Percentiles rank a stretch among this genome's conserved stretches.
Conservation (phyloP, 306 rosid species). For the Gleditsia sinensis region DNA sequence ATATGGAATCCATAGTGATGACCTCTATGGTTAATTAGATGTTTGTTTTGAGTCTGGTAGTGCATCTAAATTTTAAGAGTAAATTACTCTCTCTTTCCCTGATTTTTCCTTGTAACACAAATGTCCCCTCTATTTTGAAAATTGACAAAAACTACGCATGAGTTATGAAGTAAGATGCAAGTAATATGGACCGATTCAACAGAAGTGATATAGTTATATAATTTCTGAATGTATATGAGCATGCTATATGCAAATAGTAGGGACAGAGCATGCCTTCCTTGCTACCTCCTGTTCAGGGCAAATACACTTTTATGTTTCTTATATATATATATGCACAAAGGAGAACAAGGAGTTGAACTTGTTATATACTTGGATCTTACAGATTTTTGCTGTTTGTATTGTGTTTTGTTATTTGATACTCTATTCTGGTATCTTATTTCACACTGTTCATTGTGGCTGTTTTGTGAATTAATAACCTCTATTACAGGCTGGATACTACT, state of each 20-base stretch:
- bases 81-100: too few relatives aligned
- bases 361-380: neutral
- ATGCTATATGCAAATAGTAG: neutral
- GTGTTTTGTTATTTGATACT: conserved; percentile 2
- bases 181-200: neutral
- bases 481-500: conserved; percentile 92
- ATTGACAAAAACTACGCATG: neutral
- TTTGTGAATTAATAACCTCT: conserved; percentile 12
- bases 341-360: neutral
- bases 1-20: neutral
- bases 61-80: neutral
- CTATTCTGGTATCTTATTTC: neutral
- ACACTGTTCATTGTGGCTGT: conserved; percentile 3
- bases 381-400: neutral
- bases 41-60: neutral
- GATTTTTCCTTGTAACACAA: neutral
- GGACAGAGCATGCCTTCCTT: neutral
- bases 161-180: conserved; percentile 10
- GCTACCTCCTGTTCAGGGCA: neutral
- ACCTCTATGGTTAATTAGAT: neutral
- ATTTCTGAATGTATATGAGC: neutral
- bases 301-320: neutral
- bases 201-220: neutral
- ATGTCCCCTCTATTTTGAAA: neutral
- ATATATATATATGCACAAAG: neutral